Percentiles rank a stretch among this genome's conserved stretches.
Conservation (phyloP, 805 yeast species). For the Sugiyamaella chiloensis region DNA sequence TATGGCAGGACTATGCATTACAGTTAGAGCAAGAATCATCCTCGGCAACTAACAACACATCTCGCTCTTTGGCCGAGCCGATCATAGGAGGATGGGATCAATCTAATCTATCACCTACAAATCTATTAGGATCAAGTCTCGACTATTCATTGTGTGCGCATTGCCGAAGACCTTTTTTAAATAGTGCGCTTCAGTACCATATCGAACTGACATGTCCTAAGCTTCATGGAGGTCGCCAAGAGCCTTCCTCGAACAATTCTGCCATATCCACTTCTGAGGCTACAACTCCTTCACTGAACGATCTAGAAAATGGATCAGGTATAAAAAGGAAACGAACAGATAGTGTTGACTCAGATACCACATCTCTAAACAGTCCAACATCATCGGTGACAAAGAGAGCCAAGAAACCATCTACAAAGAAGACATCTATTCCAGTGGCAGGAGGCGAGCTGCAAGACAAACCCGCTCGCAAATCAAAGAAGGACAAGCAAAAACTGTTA, state of each 20-base stretch:
- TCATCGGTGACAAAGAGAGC: conserved; percentile 7
- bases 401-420: conserved; percentile 13
- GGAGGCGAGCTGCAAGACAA: conserved; percentile 8
- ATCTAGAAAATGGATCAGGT: background rate
- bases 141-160: conserved; percentile 29
- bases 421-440: conserved; percentile 10
- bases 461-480: conserved; percentile 17
- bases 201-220: conserved; percentile 16
- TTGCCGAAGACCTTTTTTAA: conserved; percentile 31
- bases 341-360: conserved; percentile 1
- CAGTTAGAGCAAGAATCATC: conserved; percentile 14
- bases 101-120: conserved; percentile 23
- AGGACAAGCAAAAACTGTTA: conserved; percentile 21
- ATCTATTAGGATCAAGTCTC: conserved; percentile 28
- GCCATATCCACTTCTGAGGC: background rate
- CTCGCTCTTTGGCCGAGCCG: conserved; percentile 1
- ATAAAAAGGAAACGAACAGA: conserved; percentile 9
- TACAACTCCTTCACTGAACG: background rate
- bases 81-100: conserved; percentile 25
- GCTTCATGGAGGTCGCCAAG: conserved; percentile 1
- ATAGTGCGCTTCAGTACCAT: conserved; percentile 25
- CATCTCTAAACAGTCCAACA: background rate
- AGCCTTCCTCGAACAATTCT: background rate
- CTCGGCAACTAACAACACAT: background rate
- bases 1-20: conserved; percentile 20